Evolutionary conservation across 225 moss, liverwort and hornwort genomes (phyloP).

Genomic region (Physcomitrellopsis africana): DNA sequence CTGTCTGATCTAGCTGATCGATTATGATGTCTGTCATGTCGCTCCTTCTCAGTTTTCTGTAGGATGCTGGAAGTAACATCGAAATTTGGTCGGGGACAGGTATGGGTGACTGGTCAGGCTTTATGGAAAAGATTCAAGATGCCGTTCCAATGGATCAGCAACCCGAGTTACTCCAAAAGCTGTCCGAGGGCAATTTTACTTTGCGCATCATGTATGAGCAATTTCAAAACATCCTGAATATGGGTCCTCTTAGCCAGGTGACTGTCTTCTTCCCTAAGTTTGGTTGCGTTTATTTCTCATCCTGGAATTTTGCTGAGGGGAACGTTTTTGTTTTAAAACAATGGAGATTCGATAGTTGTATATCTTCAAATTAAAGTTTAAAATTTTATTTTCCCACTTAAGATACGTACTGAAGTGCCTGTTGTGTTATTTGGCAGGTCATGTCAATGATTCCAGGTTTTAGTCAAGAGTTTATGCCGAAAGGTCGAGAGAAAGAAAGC

Average conservation of each 20-base stretch:
- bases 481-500: slow-evolving; percentile 86
- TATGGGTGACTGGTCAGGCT: slow-evolving; percentile 87
- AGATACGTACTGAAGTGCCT: slow-evolving; percentile 14
- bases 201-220: slow-evolving; percentile 84
- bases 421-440: slow-evolving; percentile 50
- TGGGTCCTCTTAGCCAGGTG: slow-evolving; percentile 86
- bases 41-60: not conserved
- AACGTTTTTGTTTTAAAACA: too few species aligned
- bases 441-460: slow-evolving; percentile 95
- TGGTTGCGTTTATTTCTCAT: not conserved
- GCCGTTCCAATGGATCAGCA: slow-evolving; percentile 87
- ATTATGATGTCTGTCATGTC: not conserved
- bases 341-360: too few species aligned
- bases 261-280: not conserved
- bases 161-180: slow-evolving; percentile 77
- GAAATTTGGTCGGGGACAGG: slow-evolving; percentile 43
- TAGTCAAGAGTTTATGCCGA: slow-evolving; percentile 82
- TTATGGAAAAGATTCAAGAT: slow-evolving; percentile 86
- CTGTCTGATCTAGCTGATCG: not conserved
- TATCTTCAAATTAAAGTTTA: too few species aligned
- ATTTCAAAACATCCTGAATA: slow-evolving; percentile 82
- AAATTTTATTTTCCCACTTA: too few species aligned
- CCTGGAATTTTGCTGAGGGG: not conserved
- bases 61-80: slow-evolving; percentile 7
- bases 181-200: slow-evolving; percentile 81